Percentiles rank a stretch among this genome's conserved stretches.
These are phyloP conservation scores for Lagenaria siceraria DNA, from an alignment of 306 rosid species.

Conservation along the genomic window DNA sequence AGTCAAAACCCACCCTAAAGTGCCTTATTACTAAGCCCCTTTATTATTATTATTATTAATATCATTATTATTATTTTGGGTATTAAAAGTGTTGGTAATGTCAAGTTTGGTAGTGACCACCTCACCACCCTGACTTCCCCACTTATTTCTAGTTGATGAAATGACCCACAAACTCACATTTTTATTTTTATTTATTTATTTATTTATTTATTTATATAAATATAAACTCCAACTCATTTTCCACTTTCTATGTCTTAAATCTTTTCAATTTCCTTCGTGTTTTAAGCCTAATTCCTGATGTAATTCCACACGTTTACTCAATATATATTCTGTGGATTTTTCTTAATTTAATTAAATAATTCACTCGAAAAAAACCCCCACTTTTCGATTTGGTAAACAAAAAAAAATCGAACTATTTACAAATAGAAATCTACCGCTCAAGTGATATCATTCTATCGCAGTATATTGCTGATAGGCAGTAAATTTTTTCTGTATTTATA, in stretches of 20 bases:
- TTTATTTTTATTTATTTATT: neutral
- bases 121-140: neutral
- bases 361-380: neutral
- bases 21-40: neutral
- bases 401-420: too few species aligned
- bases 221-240: neutral
- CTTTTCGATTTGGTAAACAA: too few species aligned
- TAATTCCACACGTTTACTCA: constrained; percentile 3
- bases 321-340: neutral
- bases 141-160: neutral
- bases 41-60: neutral
- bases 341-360: neutral
- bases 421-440: too few species aligned
- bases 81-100: neutral
- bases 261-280: neutral
- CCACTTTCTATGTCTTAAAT: neutral
- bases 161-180: neutral
- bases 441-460: too few species aligned
- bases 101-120: neutral
- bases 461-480: too few species aligned
- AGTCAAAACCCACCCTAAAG: constrained; percentile 2
- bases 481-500: too few species aligned
- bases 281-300: constrained; percentile 1
- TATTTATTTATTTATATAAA: neutral
- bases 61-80: neutral